Base-by-base conservation (phyloP, 371 early-diverging fungal species). In the Syncephalastrum sp. region DNA sequence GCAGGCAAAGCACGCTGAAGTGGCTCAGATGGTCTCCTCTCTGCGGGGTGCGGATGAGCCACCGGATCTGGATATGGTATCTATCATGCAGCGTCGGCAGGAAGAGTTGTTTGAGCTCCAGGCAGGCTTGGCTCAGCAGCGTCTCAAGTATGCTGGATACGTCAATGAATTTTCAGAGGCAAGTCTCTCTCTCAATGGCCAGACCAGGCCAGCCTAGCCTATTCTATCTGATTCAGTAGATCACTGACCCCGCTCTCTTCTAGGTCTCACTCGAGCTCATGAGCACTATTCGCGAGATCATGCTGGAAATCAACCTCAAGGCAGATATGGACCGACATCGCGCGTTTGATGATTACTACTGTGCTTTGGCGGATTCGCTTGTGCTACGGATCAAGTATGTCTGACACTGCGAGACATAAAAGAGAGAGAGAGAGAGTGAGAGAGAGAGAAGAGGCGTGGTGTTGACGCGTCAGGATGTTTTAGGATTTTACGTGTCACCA, bases 371-470 rank as follows among this genome's bases (percentile, higher is more conserved):
- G 13, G 58, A 57, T 33, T 25, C 54, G 13, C 43, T 63, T 1
- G 7, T 57, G 7, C 23, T 63, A 19, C 33, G 58, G 23, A 63
- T 57, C 47, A 63, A 57, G 63, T 63, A 49, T 23, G 63, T 33
- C 21, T 23, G 4, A 23, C 14, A 6, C 33, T 29, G 38, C 0
- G 21, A 21, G 24, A 13, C 2, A 14, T n/a, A 1, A n/a, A 38
- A 24, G 12, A 27, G 29, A 47, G 43, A 33, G 1, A 1, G 43
- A 21, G 4, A 1, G n/a, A n/a, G n/a, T n/a, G 12, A 27, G 29
- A 47, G 43, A 33, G 1, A 1, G 43, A 21, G 4, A 1, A 42
- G 4, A 54, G 10, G 2, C 38, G 8, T 2, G 38, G 6, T 33
- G 38, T 33, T 33, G 10, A 33, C 8, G 38, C 38, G 12, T 17